These are phyloP conservation scores for Trifolium dubium DNA, from an alignment of 306 rosid species.

Conservation along the genomic window DNA sequence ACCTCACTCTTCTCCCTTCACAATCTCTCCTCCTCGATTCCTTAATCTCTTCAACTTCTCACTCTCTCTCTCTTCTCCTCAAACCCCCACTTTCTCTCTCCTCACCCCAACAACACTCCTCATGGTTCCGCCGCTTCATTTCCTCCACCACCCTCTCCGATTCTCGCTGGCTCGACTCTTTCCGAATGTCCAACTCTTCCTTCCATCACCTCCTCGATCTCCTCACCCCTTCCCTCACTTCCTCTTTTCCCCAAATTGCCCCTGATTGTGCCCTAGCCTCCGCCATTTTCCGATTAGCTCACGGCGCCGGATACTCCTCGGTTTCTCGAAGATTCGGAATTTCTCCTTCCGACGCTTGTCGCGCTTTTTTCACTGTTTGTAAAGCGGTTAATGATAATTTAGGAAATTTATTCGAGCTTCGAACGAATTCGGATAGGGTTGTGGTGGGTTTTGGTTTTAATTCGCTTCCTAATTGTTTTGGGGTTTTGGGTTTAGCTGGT, in stretches of 20 bases:
- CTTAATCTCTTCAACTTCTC: conserved; percentile 52
- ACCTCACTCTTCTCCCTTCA: conserved; percentile 62
- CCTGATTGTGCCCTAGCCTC: conserved; percentile 66
- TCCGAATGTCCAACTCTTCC: conserved; percentile 69
- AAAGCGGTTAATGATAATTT: conserved; percentile 54
- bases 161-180: conserved; percentile 58
- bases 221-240: conserved; percentile 46
- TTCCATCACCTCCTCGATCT: conserved; percentile 65
- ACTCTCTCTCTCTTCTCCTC: conserved; percentile 46
- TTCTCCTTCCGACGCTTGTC: conserved; percentile 58
- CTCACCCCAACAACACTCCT: conserved; percentile 38
- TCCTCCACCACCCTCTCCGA: conserved; percentile 45
- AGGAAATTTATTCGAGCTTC: conserved; percentile 66
- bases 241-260: conserved; percentile 48
- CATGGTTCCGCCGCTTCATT: conserved; percentile 79
- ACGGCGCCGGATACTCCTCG: conserved; percentile 65
- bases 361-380: conserved; percentile 62
- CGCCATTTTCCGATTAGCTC: conserved; percentile 74
- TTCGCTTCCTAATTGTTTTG: conserved; percentile 80
- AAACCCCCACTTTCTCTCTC: conserved; percentile 37
- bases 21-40: conserved; percentile 60
- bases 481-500: conserved; percentile 63
- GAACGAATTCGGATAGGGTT: conserved; percentile 51
- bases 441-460: conserved; percentile 65
- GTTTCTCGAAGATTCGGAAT: conserved; percentile 64